phyloP scores from a whole-genome alignment of 2,329 filamentous ascomycete genomes.

The Colletotrichum theobromicola region DNA sequence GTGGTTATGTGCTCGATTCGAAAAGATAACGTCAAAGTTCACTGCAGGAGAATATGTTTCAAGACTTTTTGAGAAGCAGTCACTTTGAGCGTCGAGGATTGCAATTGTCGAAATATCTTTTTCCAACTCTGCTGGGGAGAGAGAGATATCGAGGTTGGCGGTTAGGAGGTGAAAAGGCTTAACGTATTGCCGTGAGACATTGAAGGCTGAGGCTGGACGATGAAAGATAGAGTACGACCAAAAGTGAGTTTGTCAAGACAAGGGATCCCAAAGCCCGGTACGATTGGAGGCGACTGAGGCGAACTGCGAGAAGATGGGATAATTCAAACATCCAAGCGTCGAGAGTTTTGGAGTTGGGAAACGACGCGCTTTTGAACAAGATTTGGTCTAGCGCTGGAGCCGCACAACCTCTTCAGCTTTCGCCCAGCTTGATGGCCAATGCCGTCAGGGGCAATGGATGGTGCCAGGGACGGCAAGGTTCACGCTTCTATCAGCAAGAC shows the following conservation, averaged over 20 bases:
- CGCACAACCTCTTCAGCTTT: neutral
- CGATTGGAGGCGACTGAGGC: neutral
- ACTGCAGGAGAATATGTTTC: neutral
- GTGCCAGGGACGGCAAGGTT: constrained; percentile 4
- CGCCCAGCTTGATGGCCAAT: neutral
- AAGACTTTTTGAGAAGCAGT: neutral
- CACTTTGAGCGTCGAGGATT: neutral
- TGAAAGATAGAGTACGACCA: neutral
- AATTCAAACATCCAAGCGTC: neutral
- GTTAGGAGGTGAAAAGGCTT: neutral
- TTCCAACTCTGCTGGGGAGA: neutral
- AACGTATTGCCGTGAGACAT: neutral
- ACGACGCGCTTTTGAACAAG: constrained; percentile 16
- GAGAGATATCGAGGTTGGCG: neutral
- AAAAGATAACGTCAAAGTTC: neutral
- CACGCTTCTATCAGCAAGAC: neutral
- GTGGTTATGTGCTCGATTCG: neutral
- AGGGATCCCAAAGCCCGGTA: neutral
- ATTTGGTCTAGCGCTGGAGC: neutral
- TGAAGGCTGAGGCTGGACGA: neutral
- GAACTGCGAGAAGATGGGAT: neutral
- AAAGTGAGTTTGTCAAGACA: neutral
- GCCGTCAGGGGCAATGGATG: neutral
- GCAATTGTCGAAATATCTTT: neutral
- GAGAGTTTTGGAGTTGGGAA: neutral